These are phyloP conservation scores for Diphasiastrum complanatum DNA, from an alignment of 83 land plant species.

Conservation along the genomic window DNA sequence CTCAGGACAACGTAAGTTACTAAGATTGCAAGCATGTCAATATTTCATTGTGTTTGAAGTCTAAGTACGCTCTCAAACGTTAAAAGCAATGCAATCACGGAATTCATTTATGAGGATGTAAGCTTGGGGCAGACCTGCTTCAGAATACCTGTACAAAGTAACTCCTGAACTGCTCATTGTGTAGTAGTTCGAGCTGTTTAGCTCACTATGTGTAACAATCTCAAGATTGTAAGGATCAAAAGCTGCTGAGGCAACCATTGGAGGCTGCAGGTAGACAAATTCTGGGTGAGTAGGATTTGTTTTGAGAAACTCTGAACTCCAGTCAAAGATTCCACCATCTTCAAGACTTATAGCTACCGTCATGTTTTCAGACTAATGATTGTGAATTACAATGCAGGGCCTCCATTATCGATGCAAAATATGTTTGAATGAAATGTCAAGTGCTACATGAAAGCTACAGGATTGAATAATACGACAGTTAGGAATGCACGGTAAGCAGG, in stretches of 20 bases:
- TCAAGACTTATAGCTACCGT: no score
- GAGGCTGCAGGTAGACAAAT: slow-evolving; percentile 34
- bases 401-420: no score
- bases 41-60: no score
- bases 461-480: neutral
- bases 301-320: slow-evolving; percentile 16
- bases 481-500: neutral
- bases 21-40: no score
- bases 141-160: slow-evolving; percentile 28
- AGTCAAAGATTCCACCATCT: neutral
- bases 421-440: no score
- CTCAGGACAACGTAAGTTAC: no score
- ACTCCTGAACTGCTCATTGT: slow-evolving; percentile 36
- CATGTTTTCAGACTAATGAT: no score
- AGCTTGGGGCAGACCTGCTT: slow-evolving; percentile 38
- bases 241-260: slow-evolving; percentile 9
- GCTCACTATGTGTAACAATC: slow-evolving; percentile 24
- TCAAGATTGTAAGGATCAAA: slow-evolving; percentile 36
- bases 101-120: no score
- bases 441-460: neutral
- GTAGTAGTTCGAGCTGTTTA: slow-evolving; percentile 23
- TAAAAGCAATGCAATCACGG: no score
- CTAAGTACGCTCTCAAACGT: no score
- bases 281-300: slow-evolving; percentile 21
- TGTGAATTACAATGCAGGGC: no score